These are phyloP conservation scores for Panus rudis DNA, from an alignment of 768 basidiomycete genomes.

Conservation along the genomic window DNA sequence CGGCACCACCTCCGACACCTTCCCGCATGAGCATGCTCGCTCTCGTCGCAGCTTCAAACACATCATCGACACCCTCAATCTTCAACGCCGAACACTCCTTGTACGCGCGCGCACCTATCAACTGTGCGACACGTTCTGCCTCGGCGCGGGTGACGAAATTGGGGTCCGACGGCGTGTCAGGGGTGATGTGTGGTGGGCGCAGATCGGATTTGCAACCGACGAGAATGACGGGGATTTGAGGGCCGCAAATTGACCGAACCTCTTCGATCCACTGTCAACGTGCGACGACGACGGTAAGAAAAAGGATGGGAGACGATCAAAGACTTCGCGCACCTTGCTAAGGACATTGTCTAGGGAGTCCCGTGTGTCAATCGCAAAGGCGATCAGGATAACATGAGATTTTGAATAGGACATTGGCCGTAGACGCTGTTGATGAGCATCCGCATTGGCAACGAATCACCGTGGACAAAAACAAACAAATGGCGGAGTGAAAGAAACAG, in stretches of 20 bases:
- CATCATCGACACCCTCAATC: slow-evolving; percentile 91
- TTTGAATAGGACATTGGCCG: slow-evolving; percentile 97
- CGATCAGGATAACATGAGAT: slow-evolving; percentile 98
- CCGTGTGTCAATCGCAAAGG: slow-evolving; percentile 92
- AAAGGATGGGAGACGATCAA: too few species aligned
- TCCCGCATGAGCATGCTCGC: slow-evolving; percentile 96
- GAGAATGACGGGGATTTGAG: slow-evolving; percentile 86
- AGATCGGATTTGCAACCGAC: slow-evolving; percentile 97
- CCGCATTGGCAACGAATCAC: slow-evolving; percentile 6
- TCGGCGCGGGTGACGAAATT: slow-evolving; percentile 69
- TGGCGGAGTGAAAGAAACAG: slow-evolving; percentile 5
- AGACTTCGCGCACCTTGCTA: slow-evolving; percentile 57
- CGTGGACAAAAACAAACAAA: neutral
- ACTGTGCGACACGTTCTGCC: slow-evolving; percentile 74
- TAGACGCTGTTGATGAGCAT: slow-evolving; percentile 81
- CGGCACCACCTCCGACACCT: slow-evolving; percentile 39
- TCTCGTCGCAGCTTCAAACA: slow-evolving; percentile 94
- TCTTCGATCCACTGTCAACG: slow-evolving; percentile 89
- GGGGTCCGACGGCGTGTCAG: slow-evolving; percentile 36
- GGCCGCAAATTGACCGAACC: slow-evolving; percentile 93
- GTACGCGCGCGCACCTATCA: slow-evolving; percentile 89
- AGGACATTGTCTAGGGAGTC: slow-evolving; percentile 96
- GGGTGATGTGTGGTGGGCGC: slow-evolving; percentile 61
- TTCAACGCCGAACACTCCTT: slow-evolving; percentile 90
- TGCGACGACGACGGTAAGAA: neutral